phyloP scores from a whole-genome alignment of 163 green algal species.

The Chlamydomonas reinhardtii region DNA sequence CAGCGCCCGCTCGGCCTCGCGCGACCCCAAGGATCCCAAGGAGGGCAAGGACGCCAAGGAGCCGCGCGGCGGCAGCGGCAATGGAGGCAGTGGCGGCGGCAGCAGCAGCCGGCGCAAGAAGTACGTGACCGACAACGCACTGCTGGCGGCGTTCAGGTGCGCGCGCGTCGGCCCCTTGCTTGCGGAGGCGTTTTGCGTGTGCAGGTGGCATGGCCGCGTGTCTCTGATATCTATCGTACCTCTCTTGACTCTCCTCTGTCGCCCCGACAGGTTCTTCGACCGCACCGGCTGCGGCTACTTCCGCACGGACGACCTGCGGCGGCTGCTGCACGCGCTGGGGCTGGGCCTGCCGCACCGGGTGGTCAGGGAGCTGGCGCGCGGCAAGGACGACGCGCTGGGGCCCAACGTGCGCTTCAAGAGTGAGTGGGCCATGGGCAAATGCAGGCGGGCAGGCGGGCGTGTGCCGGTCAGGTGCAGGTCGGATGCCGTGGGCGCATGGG shows the following conservation, averaged over 20 bases:
- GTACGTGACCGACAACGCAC: constrained; percentile 48
- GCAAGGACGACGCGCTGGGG: background rate
- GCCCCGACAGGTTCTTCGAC: constrained; percentile 75
- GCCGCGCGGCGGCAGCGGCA: no score
- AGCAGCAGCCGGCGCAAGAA: constrained; percentile 28
- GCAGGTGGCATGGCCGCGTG: no score
- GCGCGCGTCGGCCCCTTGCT: no score
- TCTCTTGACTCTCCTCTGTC: no score
- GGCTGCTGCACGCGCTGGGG: constrained; percentile 61
- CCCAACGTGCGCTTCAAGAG: constrained; percentile 35
- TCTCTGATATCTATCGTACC: no score
- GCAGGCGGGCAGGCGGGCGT: no score
- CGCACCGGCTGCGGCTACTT: constrained; percentile 69
- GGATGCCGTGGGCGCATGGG: no score
- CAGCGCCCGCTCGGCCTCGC: no score
- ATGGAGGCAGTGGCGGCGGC: no score
- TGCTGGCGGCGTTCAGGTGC: constrained; percentile 66
- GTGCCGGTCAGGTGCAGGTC: no score
- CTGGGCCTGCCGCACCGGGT: constrained; percentile 51
- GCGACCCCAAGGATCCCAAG: constrained; percentile 13
- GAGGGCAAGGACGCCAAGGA: constrained; percentile 2
- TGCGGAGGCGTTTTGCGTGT: no score
- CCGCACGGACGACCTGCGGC: constrained; percentile 64
- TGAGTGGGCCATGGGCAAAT: background rate
- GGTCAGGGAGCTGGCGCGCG: constrained; percentile 50